Percentiles rank a stretch among this genome's conserved stretches.
Conservation (phyloP, 805 yeast species). For the Barnettozyma botsteinii region DNA sequence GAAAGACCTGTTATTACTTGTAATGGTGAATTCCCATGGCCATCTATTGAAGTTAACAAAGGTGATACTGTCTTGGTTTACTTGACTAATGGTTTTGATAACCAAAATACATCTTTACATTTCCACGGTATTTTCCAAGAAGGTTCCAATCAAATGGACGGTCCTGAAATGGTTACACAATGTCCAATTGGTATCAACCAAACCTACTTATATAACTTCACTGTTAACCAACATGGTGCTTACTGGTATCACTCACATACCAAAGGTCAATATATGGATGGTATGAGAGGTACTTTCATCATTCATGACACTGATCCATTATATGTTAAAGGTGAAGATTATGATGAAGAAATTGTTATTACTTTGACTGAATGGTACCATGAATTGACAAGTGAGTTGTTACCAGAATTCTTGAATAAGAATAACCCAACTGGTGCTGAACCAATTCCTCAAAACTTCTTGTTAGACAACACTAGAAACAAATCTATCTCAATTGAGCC, state of each 20-base stretch:
- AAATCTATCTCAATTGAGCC: slow-evolving; percentile 78
- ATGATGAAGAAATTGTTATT: slow-evolving; percentile 71
- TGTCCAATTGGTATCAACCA: slow-evolving; percentile 41
- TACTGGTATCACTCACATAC: slow-evolving; percentile 54
- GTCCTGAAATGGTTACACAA: slow-evolving; percentile 44
- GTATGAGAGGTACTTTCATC: slow-evolving; percentile 42
- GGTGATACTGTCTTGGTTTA: slow-evolving; percentile 38
- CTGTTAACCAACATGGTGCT: slow-evolving; percentile 40
- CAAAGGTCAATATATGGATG: slow-evolving; percentile 42
- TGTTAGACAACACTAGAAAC: slow-evolving; percentile 78
- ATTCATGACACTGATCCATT: slow-evolving; percentile 63
- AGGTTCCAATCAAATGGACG: slow-evolving; percentile 45
- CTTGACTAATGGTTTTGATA: slow-evolving; percentile 31
- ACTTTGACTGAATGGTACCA: slow-evolving; percentile 89
- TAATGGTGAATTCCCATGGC: slow-evolving; percentile 51
- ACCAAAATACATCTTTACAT: slow-evolving; percentile 48
- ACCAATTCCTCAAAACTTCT: slow-evolving; percentile 80
- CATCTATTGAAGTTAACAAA: slow-evolving; percentile 35
- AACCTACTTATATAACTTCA: slow-evolving; percentile 37
- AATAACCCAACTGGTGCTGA: slow-evolving; percentile 98
- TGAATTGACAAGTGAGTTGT: slow-evolving; percentile 42
- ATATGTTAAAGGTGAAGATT: slow-evolving; percentile 42
- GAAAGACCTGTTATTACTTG: slow-evolving; percentile 52
- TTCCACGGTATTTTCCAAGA: slow-evolving; percentile 46
- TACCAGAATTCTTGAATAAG: slow-evolving; percentile 52